A percentile compares a stretch with the other conserved stretches of the same genome.
Conservation (phyloP, 441 rosid genomes). For the Adansonia gregorii region DNA sequence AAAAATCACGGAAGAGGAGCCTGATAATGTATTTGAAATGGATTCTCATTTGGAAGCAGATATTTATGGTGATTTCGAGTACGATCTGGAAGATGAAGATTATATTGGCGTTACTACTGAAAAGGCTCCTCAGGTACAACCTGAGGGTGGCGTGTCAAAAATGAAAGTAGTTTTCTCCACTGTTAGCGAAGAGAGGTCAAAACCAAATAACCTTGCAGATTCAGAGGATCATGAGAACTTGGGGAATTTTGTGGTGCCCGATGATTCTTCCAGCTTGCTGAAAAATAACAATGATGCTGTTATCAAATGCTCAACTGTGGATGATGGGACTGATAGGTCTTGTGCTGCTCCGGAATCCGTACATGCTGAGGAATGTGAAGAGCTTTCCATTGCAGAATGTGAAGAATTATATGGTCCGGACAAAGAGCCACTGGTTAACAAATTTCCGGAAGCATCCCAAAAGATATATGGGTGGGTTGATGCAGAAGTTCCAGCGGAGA, state of each 20-base stretch:
- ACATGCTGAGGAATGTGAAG: constrained; percentile 52
- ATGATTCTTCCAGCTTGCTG: constrained; percentile 31
- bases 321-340: constrained; percentile 31
- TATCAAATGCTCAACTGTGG: constrained; percentile 33
- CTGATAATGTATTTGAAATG: constrained; percentile 69
- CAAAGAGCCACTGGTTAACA: constrained; percentile 63
- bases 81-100: constrained; percentile 85
- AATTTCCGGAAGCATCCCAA: constrained; percentile 46
- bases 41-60: constrained; percentile 67
- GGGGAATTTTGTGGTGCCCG: constrained; percentile 37
- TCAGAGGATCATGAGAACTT: constrained; percentile 38
- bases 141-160: constrained; percentile 60
- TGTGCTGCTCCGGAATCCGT: constrained; percentile 35
- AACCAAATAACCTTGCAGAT: constrained; percentile 31
- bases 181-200: constrained; percentile 50
- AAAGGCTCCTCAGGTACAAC: constrained; percentile 49
- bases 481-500: constrained; percentile 37
- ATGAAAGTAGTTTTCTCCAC: constrained; percentile 76
- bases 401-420: constrained; percentile 94
- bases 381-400: constrained; percentile 73
- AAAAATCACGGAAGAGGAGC: constrained; percentile 49
- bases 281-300: constrained; percentile 27
- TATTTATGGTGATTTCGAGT: constrained; percentile 88
- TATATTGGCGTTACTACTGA: constrained; percentile 59
- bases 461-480: constrained; percentile 31